These are phyloP conservation scores for Dimocarpus longan DNA, from an alignment of 345 rosid species.

Conservation along the genomic window DNA sequence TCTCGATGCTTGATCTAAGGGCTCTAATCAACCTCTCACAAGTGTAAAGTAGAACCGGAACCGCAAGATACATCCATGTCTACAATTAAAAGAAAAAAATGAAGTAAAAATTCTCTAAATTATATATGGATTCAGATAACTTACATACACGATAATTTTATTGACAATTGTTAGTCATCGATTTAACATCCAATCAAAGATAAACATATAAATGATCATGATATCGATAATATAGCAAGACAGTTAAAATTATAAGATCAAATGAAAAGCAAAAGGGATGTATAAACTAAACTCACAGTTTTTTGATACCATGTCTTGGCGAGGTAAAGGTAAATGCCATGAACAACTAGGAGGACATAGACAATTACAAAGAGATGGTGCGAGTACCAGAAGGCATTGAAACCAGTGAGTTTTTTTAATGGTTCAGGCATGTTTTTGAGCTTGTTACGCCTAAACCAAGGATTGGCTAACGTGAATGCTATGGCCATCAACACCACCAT, in stretches of 20 bases:
- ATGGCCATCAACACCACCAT: constrained; percentile 83
- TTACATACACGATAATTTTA: too few species aligned
- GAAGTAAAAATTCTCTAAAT: neutral
- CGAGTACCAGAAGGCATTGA: constrained; percentile 93
- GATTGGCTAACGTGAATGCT: constrained; percentile 82
- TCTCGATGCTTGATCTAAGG: constrained; percentile 73
- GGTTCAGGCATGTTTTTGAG: constrained; percentile 61
- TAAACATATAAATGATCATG: too few species aligned
- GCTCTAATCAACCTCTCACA: constrained; percentile 70
- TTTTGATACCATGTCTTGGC: constrained; percentile 71
- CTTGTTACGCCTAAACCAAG: constrained; percentile 84
- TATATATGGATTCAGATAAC: neutral
- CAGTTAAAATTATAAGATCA: too few species aligned
- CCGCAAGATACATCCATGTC: constrained; percentile 94
- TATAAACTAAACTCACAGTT: constrained; percentile 48
- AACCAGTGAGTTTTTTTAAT: constrained; percentile 76
- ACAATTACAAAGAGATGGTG: constrained; percentile 81
- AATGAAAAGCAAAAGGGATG: neutral
- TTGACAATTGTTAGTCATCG: too few species aligned
- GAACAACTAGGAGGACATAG: constrained; percentile 75
- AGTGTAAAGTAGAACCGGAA: constrained; percentile 64
- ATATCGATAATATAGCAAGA: neutral
- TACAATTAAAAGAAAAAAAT: constrained; percentile 25
- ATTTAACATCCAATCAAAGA: too few species aligned
- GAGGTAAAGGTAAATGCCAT: constrained; percentile 77